Evolutionary conservation across 352 stramenopile species (phyloP), one percentile per base, ranked within the genome.

Genomic region (Globisporangium cylindrosporum): DNA sequence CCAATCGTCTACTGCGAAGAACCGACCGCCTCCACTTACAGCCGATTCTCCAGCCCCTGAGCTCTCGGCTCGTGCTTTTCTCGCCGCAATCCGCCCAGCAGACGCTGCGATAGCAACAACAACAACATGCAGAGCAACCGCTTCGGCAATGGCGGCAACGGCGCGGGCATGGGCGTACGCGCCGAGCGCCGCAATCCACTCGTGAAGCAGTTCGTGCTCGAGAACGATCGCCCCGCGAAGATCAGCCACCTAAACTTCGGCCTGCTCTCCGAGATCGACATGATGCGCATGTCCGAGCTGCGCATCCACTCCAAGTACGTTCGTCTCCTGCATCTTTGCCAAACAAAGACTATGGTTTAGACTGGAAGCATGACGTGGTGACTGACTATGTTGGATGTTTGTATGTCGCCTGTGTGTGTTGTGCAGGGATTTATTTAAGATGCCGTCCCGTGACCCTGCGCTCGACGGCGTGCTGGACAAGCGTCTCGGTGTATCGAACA

Each of bases 181-280:
- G 77, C 75, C 74, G 81, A 92, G 76, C 83, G 85, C 67, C 84
- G 85, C 68, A 94, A 95, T 70, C 88, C 88, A 68, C 75, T 93
- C n/a, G 84, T 95, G 59, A 95, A 95, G 82, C 88, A 95, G 70
- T 84, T 95, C 63, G 88, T 95, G 73, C 81, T 94, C 20, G 88
- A 95, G 73, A 95, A 95, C 67, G 88, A 93, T 74, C 86, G 86
- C 1, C 88, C 88, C n/a, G 85, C 86, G 59, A 97, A 98, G 78
- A 99, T 99, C 75, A 97, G 88, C 59, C 95, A 99, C 76, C 83
- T 99, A 62, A 97, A 99, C 84, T 99, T 99, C 78, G 96, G 97
- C 6, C 80, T 99, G 48, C 88, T 99, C 41, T 98, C 93, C 7
- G 86, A 97, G 48, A 80, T 95, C 15, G 95, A 99, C 72, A 99